Conservation (phyloP, 2,329 filamentous ascomycete species). For the Scedosporium dehoogii region DNA sequence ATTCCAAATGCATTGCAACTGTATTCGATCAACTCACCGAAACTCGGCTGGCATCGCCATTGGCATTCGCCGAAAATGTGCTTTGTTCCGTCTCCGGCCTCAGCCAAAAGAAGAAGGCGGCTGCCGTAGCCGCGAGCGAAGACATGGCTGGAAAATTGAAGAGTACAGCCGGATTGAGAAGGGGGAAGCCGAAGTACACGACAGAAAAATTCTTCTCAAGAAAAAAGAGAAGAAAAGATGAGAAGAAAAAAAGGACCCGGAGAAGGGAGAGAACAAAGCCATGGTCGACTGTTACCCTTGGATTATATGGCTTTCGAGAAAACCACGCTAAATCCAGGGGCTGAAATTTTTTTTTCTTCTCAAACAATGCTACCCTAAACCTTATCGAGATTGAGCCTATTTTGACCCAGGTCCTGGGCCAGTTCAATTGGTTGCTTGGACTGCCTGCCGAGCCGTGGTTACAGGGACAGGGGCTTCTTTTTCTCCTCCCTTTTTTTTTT, state of each 20-base stretch:
- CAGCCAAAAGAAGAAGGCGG: conserved; percentile 8
- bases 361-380: background rate
- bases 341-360: background rate
- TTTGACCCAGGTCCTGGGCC: too few relatives aligned
- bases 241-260: conserved; percentile 2
- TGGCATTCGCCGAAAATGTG: conserved; percentile 1
- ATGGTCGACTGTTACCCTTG: background rate
- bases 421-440: too few relatives aligned
- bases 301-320: background rate
- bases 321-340: background rate
- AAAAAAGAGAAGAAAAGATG: background rate
- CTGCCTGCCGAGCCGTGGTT: too few relatives aligned
- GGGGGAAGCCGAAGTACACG: conserved; percentile 3
- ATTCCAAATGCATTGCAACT: background rate
- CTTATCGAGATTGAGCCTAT: background rate
- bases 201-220: background rate
- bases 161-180: background rate
- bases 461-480: conserved; percentile 14
- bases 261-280: conserved; percentile 2
- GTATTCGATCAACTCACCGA: background rate
- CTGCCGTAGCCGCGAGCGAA: conserved; percentile 3
- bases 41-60: conserved; percentile 6
- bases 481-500: too few relatives aligned
- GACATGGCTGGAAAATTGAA: conserved; percentile 1
- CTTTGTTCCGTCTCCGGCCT: conserved; percentile 1